These are phyloP conservation scores for Bimuria novae-zelandiae DNA, from an alignment of 2,329 filamentous ascomycete species.

Conservation along the genomic window DNA sequence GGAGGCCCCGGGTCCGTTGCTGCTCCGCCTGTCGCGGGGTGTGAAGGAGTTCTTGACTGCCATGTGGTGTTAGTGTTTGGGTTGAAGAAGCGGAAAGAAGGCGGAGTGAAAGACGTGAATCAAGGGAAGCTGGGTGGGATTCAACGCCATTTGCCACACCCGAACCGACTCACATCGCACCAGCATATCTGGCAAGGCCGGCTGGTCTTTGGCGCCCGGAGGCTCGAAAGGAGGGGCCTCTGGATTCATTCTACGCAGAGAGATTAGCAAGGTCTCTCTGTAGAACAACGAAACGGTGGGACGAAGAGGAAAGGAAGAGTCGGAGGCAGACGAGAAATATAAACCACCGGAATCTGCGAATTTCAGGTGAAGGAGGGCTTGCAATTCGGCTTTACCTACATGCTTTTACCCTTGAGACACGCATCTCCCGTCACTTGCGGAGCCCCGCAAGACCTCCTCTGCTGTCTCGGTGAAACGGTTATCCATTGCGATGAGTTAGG, in stretches of 20 bases:
- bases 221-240: not conserved
- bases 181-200: not conserved
- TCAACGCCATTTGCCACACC: not conserved
- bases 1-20: slow-evolving; percentile 38
- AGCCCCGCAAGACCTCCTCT: not conserved
- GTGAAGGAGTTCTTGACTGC: slow-evolving; percentile 2
- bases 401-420: not conserved
- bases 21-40: slow-evolving; percentile 26
- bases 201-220: not conserved
- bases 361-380: not conserved
- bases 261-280: not conserved
- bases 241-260: not conserved
- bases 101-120: not conserved
- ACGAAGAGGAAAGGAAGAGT: not conserved
- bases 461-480: too few relatives aligned
- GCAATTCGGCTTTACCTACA: not conserved
- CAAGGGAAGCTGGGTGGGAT: not conserved
- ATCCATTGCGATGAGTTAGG: too few relatives aligned
- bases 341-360: not conserved
- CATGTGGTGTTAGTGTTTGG: not conserved
- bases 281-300: not conserved
- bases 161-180: not conserved
- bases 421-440: not conserved
- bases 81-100: not conserved
- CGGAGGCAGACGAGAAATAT: not conserved